These are phyloP conservation scores for Geosmithia flava DNA, from an alignment of 2,329 filamentous ascomycete genomes.

Conservation along the genomic window DNA sequence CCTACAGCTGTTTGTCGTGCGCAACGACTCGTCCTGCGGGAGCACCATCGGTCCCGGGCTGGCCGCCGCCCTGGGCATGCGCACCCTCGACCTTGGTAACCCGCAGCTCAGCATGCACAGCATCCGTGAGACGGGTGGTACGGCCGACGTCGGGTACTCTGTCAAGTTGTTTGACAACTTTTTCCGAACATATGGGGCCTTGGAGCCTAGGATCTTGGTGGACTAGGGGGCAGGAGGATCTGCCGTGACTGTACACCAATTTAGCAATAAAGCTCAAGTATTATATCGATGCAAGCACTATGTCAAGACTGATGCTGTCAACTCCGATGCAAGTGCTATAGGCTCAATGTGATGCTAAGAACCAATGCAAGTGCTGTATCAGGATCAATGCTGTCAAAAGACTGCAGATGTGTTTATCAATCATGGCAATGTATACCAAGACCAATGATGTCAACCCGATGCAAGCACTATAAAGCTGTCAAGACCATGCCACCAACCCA, in stretches of 20 bases:
- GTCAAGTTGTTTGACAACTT: slow-evolving; percentile 81
- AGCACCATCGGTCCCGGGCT: slow-evolving; percentile 98
- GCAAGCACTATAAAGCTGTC: no score
- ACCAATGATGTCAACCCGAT: no score
- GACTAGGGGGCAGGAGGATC: slow-evolving; percentile 52
- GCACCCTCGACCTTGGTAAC: slow-evolving; percentile 88
- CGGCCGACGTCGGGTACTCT: slow-evolving; percentile 76
- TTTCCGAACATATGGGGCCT: slow-evolving; percentile 68
- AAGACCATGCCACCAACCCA: no score
- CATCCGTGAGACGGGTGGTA: slow-evolving; percentile 84
- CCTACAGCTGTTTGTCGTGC: slow-evolving; percentile 88
- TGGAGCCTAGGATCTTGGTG: slow-evolving; percentile 74
- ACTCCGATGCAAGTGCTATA: no score
- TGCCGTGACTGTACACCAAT: neutral
- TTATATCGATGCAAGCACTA: no score
- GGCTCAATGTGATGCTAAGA: no score
- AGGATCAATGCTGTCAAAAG: no score
- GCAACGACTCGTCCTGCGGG: slow-evolving; percentile 89
- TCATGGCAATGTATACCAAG: no score
- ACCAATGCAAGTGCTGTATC: no score
- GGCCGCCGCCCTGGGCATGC: slow-evolving; percentile 69
- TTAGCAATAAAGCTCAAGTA: no score
- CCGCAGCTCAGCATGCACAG: slow-evolving; percentile 95
- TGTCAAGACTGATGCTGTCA: no score
- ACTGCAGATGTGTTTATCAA: no score